These are phyloP conservation scores for Monilinia fructicola DNA, from an alignment of 2,329 filamentous ascomycete genomes.

Conservation along the genomic window DNA sequence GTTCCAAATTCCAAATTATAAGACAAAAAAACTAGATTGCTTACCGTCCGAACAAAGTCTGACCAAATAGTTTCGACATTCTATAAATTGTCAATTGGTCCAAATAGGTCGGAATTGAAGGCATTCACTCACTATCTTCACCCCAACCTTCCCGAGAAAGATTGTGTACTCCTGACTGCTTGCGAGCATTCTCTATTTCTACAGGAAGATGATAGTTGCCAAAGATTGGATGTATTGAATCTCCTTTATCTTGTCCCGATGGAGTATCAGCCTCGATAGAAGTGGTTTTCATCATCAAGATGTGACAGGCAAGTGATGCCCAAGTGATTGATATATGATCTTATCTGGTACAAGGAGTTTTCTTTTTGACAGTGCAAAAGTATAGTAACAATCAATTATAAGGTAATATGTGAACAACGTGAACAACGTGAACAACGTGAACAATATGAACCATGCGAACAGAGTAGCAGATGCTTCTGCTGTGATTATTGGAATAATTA, in stretches of 20 bases:
- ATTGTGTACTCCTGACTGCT: slow-evolving; percentile 26
- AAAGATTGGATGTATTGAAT: slow-evolving; percentile 13
- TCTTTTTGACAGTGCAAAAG: not conserved
- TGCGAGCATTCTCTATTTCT: slow-evolving; percentile 21
- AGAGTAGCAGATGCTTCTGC: not conserved
- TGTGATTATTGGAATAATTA: not conserved
- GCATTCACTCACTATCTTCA: slow-evolving; percentile 27
- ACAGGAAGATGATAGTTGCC: slow-evolving; percentile 23
- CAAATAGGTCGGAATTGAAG: not conserved
- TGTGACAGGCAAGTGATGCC: not conserved
- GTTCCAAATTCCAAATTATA: not conserved
- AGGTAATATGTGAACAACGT: not conserved
- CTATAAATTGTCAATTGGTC: slow-evolving; percentile 34
- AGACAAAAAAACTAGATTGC: not conserved
- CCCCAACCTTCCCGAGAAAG: slow-evolving; percentile 28
- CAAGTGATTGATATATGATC: too few relatives aligned
- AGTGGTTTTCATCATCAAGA: not conserved
- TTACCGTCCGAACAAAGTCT: slow-evolving; percentile 42
- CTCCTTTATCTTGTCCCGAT: not conserved
- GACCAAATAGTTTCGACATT: slow-evolving; percentile 49
- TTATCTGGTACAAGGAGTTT: not conserved
- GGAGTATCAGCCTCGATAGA: slow-evolving; percentile 1
- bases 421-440: not conserved
- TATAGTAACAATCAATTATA: not conserved
- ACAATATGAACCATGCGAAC: not conserved